These are phyloP conservation scores for Teunomyces aglyptinius DNA, from an alignment of 805 yeast genomes.

Conservation along the genomic window DNA sequence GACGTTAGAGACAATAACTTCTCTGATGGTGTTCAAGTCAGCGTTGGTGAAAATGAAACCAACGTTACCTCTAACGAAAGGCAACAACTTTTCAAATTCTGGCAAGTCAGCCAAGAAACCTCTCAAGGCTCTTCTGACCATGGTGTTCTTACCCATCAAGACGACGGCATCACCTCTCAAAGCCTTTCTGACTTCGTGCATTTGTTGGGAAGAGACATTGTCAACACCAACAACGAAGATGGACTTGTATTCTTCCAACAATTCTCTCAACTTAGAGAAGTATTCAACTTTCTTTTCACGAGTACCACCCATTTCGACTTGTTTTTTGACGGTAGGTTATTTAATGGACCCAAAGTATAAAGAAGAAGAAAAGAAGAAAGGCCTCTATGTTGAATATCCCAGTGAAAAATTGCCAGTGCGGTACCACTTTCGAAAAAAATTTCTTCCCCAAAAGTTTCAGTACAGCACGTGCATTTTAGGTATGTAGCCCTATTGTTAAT, in stretches of 20 bases:
- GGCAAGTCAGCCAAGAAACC: slow-evolving; percentile 92
- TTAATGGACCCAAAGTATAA: slow-evolving; percentile 55
- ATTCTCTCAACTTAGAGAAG: slow-evolving; percentile 91
- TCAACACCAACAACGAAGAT: slow-evolving; percentile 99
- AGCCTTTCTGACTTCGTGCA: slow-evolving; percentile 98
- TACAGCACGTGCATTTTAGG: background rate
- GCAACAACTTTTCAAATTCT: slow-evolving; percentile 92
- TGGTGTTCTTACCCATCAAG: slow-evolving; percentile 99
- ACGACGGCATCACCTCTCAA: slow-evolving; percentile 94
- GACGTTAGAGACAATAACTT: slow-evolving; percentile 81
- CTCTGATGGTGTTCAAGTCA: slow-evolving; percentile 91
- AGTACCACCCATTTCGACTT: slow-evolving; percentile 99
- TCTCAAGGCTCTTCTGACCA: slow-evolving; percentile 99
- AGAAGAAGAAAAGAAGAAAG: slow-evolving; percentile 1
- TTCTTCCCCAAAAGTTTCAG: background rate
- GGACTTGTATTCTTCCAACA: slow-evolving; percentile 95
- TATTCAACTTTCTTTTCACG: slow-evolving; percentile 97
- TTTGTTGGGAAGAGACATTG: slow-evolving; percentile 99
- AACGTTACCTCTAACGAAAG: slow-evolving; percentile 95
- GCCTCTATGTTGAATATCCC: background rate
- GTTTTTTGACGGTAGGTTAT: slow-evolving; percentile 77
- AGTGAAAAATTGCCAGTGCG: slow-evolving; percentile 3
- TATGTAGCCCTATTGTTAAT: background rate
- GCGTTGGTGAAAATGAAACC: slow-evolving; percentile 99
- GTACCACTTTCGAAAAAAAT: background rate